Base-by-base conservation (phyloP, 1,139 yeast genomes). In the Zygosaccharomyces pseudobailii region DNA sequence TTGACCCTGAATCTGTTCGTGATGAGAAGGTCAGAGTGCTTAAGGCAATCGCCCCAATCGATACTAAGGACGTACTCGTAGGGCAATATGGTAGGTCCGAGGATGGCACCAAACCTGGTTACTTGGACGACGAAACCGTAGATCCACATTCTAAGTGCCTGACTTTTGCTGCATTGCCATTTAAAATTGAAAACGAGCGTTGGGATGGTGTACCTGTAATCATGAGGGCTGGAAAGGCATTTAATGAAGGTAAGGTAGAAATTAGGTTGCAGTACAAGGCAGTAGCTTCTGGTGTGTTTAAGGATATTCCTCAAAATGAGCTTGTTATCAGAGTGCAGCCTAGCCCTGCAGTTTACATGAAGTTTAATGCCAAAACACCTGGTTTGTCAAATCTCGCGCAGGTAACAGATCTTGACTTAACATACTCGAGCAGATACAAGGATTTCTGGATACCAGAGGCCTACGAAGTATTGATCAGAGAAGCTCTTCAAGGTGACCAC, bases 151-250 rank as follows among this genome's bases (percentile, higher is more conserved):
- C 96, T 46, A 86, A 85, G 66, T 87, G 95, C 65, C 89, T 88
- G 47, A 92, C 99, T 3, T 92, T 80, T 69, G 97, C 97, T 17
- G 97, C 97, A 4, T 66, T 92, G 54, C 79, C 84, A 20, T 66
- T 90, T 56, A 73, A 80, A 54, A 87, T 92, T 65, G 75, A 82
- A 62, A 94, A 89, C 68, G 97, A 90, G 69, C 82, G 97, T 67
- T 92, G 99, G 99, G 92, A 86, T 56, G 97, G 97, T 60, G 97
- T 92, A 42, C 99, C 99, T 48, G 82, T 92, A 64, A 85, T 92
- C 45, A 74, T 92, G 74, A 81, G 96, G 71, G 98, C 97, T 21
- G 99, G 99, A 63, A 92, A 92, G 72, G 97, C 97, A 13, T 74
- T 90, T 51, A 87, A 89, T 64, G 92, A 85, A 63, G 84, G 89